Evolutionary conservation across 352 stramenopile genomes (phyloP), one percentile per base, ranked within the genome.

Genomic region (Globisporangium heterothallicum): DNA sequence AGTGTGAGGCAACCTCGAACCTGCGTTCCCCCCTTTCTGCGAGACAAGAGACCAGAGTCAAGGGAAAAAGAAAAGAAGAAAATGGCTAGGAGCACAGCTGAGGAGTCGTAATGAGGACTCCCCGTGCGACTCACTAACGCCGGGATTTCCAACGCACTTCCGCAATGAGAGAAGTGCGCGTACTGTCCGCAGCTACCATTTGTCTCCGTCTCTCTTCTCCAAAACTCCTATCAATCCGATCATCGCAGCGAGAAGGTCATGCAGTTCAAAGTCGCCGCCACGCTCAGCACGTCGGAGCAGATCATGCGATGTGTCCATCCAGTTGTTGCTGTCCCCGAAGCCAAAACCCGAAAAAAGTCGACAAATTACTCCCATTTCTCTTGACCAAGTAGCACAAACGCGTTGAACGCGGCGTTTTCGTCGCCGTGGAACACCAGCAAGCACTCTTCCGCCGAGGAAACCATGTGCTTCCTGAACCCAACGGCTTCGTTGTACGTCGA

Each of bases 391-490:
- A 61, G 42, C 16, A 59, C 43, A 21, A 72, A 72, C 30, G 64
- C 59, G 45, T 63, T 56, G 50, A 72, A 72, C 26, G 64, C 59
- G 10, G 59, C 57, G 13, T 58, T n/a, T 43, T 72, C 64, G 35
- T 72, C 53, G 42, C 64, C 58, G 25, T 65, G 45, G 47, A 68
- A 72, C 22, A 68, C 56, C 21, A 72, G 32, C 26, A 72, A 40
- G 19, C 64, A 72, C 26, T 72, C 64, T 44, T 72, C 64, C 1
- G 56, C 64, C n/a, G 44, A 27, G 2, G 59, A 26, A 42, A 72
- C 65, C 63, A 72, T 72, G 16, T 64, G 59, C 43, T 65, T 68
- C n/a, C 49, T 40, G 41, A 68, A 68, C 2, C 18, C 16, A 6
- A 32, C 40, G 34, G 45, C 56, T 9, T 59, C 38, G 16, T 57